phyloP scores from a whole-genome alignment of 768 basidiomycete genomes.

The Tylopilus felleus region DNA sequence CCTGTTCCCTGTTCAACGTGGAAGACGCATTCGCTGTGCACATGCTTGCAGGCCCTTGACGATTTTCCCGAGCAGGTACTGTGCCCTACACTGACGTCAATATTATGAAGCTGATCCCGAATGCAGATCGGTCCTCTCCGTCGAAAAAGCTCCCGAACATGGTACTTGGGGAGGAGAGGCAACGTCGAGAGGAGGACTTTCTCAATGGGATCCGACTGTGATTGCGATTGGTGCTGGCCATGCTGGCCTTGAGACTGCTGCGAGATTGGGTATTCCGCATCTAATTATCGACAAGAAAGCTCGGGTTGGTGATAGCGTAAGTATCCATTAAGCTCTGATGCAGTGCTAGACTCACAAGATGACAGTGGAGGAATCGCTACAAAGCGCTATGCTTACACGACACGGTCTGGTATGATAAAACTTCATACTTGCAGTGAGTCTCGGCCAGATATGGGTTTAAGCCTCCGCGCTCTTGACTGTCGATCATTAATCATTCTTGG shows the following conservation, averaged over 20 bases:
- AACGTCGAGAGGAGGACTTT: conserved; percentile 30
- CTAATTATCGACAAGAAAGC: conserved; percentile 55
- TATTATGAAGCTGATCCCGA: background rate
- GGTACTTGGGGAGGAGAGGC: conserved; percentile 46
- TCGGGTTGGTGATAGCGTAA: conserved; percentile 47
- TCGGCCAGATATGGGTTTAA: background rate
- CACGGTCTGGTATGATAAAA: conserved; percentile 51
- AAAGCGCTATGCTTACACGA: conserved; percentile 55
- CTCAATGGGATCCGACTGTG: conserved; percentile 50
- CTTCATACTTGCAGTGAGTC: conserved; percentile 41
- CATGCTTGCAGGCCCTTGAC: conserved; percentile 57
- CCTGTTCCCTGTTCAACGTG: conserved; percentile 43
- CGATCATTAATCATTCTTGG: conserved; percentile 26
- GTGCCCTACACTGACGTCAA: background rate
- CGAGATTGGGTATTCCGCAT: conserved; percentile 52
- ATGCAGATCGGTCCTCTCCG: background rate
- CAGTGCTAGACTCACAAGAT: background rate
- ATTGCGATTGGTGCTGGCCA: conserved; percentile 66
- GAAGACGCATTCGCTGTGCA: conserved; percentile 60
- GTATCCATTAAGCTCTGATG: background rate
- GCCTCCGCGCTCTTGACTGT: background rate
- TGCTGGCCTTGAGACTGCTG: conserved; percentile 61
- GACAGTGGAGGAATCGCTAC: conserved; percentile 55
- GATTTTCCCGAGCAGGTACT: conserved; percentile 37
- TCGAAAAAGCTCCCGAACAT: background rate